Evolutionary conservation across 768 basidiomycete genomes (phyloP).

Genomic region (Roridomyces roridus): DNA sequence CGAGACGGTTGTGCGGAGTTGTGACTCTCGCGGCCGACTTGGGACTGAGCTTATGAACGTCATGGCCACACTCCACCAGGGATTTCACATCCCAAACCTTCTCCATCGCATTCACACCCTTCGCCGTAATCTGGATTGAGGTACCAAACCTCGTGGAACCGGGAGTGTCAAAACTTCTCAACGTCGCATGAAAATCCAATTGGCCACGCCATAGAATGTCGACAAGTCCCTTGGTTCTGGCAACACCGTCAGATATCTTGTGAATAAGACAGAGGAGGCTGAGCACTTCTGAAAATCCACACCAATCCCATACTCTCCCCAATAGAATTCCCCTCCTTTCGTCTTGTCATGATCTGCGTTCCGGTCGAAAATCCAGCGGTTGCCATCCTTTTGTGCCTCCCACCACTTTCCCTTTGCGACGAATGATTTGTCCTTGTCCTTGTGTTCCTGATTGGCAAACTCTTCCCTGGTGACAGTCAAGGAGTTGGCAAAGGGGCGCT

Average conservation of each 20-base stretch:
- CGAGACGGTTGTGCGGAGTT: constrained; percentile 1
- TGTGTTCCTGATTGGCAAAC: constrained; percentile 15
- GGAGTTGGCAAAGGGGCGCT: constrained; percentile 12
- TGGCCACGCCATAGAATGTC: constrained; percentile 20
- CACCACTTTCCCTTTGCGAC: constrained; percentile 16
- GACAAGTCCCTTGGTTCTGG: constrained; percentile 10
- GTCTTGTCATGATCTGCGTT: constrained; percentile 8
- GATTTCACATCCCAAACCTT: constrained; percentile 9
- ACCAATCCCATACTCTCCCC: constrained; percentile 8
- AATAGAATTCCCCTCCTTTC: constrained; percentile 11
- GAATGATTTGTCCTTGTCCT: neutral
- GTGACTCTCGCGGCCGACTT: neutral
- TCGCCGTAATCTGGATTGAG: constrained; percentile 21
- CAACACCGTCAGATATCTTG: neutral
- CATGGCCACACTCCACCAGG: neutral
- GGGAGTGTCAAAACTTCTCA: neutral
- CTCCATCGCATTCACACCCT: constrained; percentile 8
- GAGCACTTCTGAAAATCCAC: constrained; percentile 12
- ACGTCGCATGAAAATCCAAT: constrained; percentile 9
- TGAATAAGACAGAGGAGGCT: neutral
- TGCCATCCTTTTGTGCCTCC: neutral
- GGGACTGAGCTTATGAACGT: neutral
- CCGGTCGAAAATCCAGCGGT: neutral
- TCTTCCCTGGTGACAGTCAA: constrained; percentile 4
- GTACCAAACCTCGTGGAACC: constrained; percentile 17